Percentiles rank a stretch among this genome's conserved stretches.
Evolutionary conservation across 179 eudicot species (phyloP).

Genomic region (Silene vulgaris): DNA sequence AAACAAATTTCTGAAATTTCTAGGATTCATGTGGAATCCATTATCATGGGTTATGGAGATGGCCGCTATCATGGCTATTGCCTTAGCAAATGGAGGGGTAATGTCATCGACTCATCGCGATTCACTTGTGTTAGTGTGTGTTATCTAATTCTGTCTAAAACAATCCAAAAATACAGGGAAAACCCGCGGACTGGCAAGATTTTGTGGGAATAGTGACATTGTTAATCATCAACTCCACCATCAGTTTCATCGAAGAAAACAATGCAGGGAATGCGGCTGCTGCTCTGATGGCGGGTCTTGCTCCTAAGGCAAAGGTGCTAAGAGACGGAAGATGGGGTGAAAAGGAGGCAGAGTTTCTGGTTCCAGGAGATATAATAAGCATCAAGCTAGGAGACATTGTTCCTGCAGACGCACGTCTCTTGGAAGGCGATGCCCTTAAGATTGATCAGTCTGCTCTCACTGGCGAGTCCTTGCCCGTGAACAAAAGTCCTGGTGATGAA

Average conservation of each 20-base stretch:
- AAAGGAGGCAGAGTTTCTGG: constrained; percentile 63
- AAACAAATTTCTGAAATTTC: constrained; percentile 57
- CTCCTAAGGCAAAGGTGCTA: constrained; percentile 78
- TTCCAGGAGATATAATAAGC: constrained; percentile 78
- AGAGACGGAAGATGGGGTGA: constrained; percentile 68
- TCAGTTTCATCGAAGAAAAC: constrained; percentile 79
- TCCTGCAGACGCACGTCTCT: constrained; percentile 86
- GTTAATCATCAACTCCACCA: constrained; percentile 71
- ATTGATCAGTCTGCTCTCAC: constrained; percentile 86
- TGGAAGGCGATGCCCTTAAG: constrained; percentile 77
- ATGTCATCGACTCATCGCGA: not conserved
- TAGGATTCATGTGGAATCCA: constrained; percentile 96
- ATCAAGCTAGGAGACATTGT: constrained; percentile 76
- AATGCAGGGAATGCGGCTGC: constrained; percentile 90
- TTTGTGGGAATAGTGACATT: constrained; percentile 61
- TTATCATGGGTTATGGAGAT: constrained; percentile 88
- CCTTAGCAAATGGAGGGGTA: constrained; percentile 79
- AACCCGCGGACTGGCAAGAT: constrained; percentile 83
- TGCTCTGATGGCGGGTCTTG: constrained; percentile 84
- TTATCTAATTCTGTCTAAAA: not conserved
- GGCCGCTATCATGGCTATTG: constrained; percentile 86
- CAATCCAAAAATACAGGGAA: constrained; percentile 45
- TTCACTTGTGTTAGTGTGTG: not conserved
- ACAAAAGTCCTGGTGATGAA: constrained; percentile 61
- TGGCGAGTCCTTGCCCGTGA: constrained; percentile 82